A percentile compares a stretch with the other conserved stretches of the same genome.
Conservation (phyloP, 306 rosid species). For the Adenanthera pavonina region DNA sequence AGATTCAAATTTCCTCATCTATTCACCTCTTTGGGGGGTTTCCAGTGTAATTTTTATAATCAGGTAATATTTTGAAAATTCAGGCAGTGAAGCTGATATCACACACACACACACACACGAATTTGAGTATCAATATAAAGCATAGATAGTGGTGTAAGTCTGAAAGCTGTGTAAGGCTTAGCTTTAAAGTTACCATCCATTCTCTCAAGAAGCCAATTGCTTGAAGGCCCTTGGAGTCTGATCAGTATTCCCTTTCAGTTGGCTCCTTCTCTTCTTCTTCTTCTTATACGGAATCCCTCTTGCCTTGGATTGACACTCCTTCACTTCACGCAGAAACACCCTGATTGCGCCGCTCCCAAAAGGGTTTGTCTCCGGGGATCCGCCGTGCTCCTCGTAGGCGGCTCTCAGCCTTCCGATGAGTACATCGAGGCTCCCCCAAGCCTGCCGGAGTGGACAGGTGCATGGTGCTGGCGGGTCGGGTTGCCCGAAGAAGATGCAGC, state of each 20-base stretch:
- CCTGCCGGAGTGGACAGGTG: constrained; percentile 83
- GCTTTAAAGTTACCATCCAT: constrained; percentile 51
- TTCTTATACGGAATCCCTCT: constrained; percentile 85
- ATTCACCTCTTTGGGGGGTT: background rate
- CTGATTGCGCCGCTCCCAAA: constrained; percentile 88
- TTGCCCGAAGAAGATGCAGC: constrained; percentile 87
- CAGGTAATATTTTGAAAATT: background rate
- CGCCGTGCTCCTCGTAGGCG: constrained; percentile 88
- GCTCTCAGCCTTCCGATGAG: constrained; percentile 90
- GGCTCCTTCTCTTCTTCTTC: constrained; percentile 84
- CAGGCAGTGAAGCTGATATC: background rate
- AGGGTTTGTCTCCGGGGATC: constrained; percentile 78
- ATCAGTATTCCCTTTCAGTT: constrained; percentile 43
- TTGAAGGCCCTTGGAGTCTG: constrained; percentile 54
- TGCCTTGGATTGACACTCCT: constrained; percentile 85
- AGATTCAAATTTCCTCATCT: background rate
- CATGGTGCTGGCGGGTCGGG: constrained; percentile 94
- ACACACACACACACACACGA: background rate
- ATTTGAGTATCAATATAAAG: background rate
- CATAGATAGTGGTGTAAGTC: background rate
- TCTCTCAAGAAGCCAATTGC: constrained; percentile 58
- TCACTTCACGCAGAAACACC: constrained; percentile 79
- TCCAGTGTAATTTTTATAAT: background rate
- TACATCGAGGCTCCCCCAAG: constrained; percentile 96
- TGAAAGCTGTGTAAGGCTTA: background rate